These are phyloP conservation scores for Phanerodontia chrysosporium DNA, from an alignment of 768 basidiomycete species.

Conservation along the genomic window DNA sequence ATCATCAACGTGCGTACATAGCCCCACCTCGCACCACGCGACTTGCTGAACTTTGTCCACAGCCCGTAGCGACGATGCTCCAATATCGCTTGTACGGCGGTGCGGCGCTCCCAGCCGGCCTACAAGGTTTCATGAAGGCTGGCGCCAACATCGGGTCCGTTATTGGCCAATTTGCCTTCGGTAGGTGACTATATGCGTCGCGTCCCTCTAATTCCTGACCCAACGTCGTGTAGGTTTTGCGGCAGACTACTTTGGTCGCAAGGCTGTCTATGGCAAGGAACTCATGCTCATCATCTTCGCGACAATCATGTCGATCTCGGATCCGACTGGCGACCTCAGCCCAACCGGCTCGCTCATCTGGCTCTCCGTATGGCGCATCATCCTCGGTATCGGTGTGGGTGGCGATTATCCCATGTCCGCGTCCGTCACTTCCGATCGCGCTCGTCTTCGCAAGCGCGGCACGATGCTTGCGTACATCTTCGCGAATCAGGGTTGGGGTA, in stretches of 20 bases:
- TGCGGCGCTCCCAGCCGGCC: constrained; percentile 42
- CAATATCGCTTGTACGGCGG: constrained; percentile 61
- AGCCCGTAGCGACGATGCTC: constrained; percentile 67
- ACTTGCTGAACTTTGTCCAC: background rate
- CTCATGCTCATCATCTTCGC: constrained; percentile 78
- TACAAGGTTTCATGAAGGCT: constrained; percentile 63
- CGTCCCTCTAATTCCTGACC: background rate
- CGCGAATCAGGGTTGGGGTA: constrained; percentile 77
- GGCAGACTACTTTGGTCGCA: constrained; percentile 66
- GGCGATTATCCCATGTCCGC: constrained; percentile 81
- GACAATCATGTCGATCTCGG: constrained; percentile 64
- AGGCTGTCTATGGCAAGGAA: constrained; percentile 70
- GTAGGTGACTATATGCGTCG: constrained; percentile 33
- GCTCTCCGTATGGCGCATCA: constrained; percentile 60
- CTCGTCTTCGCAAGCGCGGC: constrained; percentile 61
- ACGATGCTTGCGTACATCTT: constrained; percentile 74
- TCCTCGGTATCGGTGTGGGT: constrained; percentile 75
- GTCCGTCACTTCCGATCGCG: constrained; percentile 61
- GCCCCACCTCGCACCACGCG: background rate
- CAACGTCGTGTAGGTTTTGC: constrained; percentile 41
- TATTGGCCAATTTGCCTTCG: constrained; percentile 63
- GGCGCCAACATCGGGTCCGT: constrained; percentile 70
- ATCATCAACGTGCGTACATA: constrained; percentile 53
- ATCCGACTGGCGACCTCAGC: constrained; percentile 57
- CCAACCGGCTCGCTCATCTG: constrained; percentile 55